A percentile compares a stretch with the other conserved stretches of the same genome.
phyloP scores from a whole-genome alignment of 2,329 filamentous ascomycete species.

The Pseudogymnoascus sp. region DNA sequence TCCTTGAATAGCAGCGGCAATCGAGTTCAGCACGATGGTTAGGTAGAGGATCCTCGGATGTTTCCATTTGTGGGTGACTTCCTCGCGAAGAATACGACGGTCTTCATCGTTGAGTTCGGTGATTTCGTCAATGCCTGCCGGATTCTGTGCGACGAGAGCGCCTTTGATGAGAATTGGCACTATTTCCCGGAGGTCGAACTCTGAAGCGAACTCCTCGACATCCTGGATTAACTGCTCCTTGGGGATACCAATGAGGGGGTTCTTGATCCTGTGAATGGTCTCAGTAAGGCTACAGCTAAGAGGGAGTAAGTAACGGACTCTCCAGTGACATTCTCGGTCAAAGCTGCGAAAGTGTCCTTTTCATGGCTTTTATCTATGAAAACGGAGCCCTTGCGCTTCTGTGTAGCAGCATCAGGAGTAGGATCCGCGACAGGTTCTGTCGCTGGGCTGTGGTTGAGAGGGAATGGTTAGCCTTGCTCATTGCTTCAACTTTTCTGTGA shows the following conservation, averaged over 20 bases:
- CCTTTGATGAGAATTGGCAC: slow-evolving; percentile 17
- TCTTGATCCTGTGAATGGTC: slow-evolving; percentile 37
- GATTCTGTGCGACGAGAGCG: slow-evolving; percentile 36
- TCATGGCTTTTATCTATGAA: slow-evolving; percentile 16
- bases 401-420: neutral
- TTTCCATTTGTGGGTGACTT: slow-evolving; percentile 60
- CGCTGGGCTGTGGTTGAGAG: neutral
- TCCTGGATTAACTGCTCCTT: slow-evolving; percentile 42
- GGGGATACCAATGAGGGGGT: slow-evolving; percentile 49
- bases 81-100: slow-evolving; percentile 35
- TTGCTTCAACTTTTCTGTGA: neutral
- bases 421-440: neutral
- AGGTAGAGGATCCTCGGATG: slow-evolving; percentile 55
- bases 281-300: neutral
- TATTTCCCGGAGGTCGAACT: slow-evolving; percentile 45
- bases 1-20: slow-evolving; percentile 56
- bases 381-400: slow-evolving; percentile 15
- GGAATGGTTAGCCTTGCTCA: neutral
- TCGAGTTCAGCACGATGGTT: slow-evolving; percentile 60
- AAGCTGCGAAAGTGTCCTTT: slow-evolving; percentile 18
- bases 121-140: slow-evolving; percentile 17
- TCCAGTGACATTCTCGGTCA: slow-evolving; percentile 22
- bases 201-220: slow-evolving; percentile 51
- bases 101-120: slow-evolving; percentile 28
- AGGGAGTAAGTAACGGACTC: slow-evolving; percentile 16